Percentiles rank a stretch among this genome's conserved stretches.
phyloP scores from a whole-genome alignment of 2,329 filamentous ascomycete species.

The Xylariales sp. region DNA sequence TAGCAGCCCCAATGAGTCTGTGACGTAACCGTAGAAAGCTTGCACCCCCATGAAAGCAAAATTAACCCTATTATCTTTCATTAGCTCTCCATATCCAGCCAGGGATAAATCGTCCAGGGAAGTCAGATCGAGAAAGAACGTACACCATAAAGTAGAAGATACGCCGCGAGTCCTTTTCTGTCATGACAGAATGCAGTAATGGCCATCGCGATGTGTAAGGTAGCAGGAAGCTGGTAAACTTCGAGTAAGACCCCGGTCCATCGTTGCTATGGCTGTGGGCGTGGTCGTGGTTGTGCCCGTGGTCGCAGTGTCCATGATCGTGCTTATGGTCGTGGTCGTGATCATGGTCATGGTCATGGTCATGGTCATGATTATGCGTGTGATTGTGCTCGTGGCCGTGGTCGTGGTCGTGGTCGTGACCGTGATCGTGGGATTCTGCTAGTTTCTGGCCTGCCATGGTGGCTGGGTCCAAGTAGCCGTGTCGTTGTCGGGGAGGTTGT shows the following conservation, averaged over 20 bases:
- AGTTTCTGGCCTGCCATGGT: slow-evolving; percentile 17
- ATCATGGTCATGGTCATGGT: slow-evolving; percentile 14
- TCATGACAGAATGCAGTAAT: slow-evolving; percentile 77
- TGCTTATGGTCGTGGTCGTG: slow-evolving; percentile 10
- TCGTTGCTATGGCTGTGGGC: slow-evolving; percentile 6
- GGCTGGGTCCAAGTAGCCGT: slow-evolving; percentile 10
- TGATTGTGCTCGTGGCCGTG: slow-evolving; percentile 12
- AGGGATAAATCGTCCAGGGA: too few relatives aligned
- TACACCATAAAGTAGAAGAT: slow-evolving; percentile 98
- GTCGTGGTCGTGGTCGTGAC: slow-evolving; percentile 15
- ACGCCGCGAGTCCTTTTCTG: slow-evolving; percentile 85
- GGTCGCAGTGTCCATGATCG: slow-evolving; percentile 2
- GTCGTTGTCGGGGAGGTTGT: slow-evolving; percentile 2
- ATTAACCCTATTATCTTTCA: slow-evolving; percentile 62
- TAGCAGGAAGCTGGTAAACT: slow-evolving; percentile 70
- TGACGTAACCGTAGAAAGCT: slow-evolving; percentile 88
- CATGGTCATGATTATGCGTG: slow-evolving; percentile 14
- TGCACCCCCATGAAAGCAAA: slow-evolving; percentile 94
- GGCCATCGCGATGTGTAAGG: slow-evolving; percentile 66
- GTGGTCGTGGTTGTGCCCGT: slow-evolving; percentile 7
- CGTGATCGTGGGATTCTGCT: slow-evolving; percentile 16
- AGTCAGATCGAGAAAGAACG: slow-evolving; percentile 30
- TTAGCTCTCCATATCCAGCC: slow-evolving; percentile 10
- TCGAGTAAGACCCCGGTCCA: slow-evolving; percentile 51
- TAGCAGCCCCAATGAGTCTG: slow-evolving; percentile 88